A percentile compares a stretch with the other conserved stretches of the same genome.
Evolutionary conservation across 208 protist genomes (phyloP).

Genomic region (Crithidia expoeki): DNA sequence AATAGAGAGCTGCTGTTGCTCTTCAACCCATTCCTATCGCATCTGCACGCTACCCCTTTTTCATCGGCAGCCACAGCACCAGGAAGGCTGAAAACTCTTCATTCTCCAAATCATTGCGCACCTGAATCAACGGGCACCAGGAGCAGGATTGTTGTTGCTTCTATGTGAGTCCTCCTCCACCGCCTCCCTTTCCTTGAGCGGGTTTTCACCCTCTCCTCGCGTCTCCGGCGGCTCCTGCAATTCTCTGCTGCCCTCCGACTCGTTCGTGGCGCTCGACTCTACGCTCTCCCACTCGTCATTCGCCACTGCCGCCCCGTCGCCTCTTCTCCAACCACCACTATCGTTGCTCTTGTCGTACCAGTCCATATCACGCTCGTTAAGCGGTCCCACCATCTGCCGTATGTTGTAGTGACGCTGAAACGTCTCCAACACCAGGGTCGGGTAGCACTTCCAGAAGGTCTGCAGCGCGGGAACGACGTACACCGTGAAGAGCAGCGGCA

Average conservation of each 20-base stretch:
- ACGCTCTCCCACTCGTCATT: constrained; percentile 25
- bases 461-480: constrained; percentile 13
- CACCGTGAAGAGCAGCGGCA: constrained; percentile 17
- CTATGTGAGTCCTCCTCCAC: too few relatives aligned
- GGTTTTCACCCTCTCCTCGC: too few relatives aligned
- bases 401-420: constrained; percentile 41
- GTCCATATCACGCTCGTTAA: not conserved
- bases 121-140: too few relatives aligned
- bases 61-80: too few relatives aligned
- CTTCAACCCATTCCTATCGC: too few relatives aligned
- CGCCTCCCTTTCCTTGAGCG: too few relatives aligned
- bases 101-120: too few relatives aligned
- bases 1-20: too few relatives aligned
- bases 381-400: constrained; percentile 30
- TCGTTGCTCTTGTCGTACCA: not conserved
- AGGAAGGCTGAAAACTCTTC: too few relatives aligned
- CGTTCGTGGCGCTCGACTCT: not conserved
- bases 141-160: too few relatives aligned
- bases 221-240: not conserved
- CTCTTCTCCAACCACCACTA: not conserved
- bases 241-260: not conserved
- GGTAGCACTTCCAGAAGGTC: constrained; percentile 12
- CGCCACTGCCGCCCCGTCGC: not conserved
- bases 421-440: constrained; percentile 28
- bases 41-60: too few relatives aligned